phyloP scores from a whole-genome alignment of 805 yeast genomes.

The Pichia occidentalis region DNA sequence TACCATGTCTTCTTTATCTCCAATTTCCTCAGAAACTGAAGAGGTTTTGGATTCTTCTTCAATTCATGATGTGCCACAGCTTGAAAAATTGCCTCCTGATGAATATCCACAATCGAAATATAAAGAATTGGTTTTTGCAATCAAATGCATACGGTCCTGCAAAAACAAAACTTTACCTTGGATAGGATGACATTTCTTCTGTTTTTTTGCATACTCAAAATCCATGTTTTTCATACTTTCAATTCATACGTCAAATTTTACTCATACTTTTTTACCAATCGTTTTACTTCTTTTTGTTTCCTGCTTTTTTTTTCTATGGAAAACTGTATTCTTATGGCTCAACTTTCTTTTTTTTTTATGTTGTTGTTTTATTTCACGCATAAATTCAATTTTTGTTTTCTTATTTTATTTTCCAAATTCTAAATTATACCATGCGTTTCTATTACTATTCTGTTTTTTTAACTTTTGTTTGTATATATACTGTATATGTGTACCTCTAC shows the following conservation, averaged over 20 bases:
- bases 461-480: too few species aligned
- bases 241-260: background rate
- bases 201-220: constrained; percentile 1
- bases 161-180: constrained; percentile 12
- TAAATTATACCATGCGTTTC: too few species aligned
- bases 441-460: too few species aligned
- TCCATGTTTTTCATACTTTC: background rate
- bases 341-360: too few species aligned
- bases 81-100: constrained; percentile 4
- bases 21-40: constrained; percentile 9
- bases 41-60: background rate
- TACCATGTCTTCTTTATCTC: constrained; percentile 6
- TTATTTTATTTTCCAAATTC: too few species aligned
- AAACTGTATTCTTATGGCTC: too few species aligned
- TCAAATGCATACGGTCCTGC: constrained; percentile 26
- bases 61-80: background rate
- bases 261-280: background rate
- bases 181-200: constrained; percentile 3
- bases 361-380: too few species aligned
- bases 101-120: constrained; percentile 12
- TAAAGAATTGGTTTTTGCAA: constrained; percentile 24
- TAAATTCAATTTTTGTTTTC: too few species aligned
- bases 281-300: background rate
- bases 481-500: too few species aligned
- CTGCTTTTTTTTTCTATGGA: background rate